A percentile compares a stretch with the other conserved stretches of the same genome.
phyloP scores from a whole-genome alignment of 106 monocot species.

The Posidonia australis region DNA sequence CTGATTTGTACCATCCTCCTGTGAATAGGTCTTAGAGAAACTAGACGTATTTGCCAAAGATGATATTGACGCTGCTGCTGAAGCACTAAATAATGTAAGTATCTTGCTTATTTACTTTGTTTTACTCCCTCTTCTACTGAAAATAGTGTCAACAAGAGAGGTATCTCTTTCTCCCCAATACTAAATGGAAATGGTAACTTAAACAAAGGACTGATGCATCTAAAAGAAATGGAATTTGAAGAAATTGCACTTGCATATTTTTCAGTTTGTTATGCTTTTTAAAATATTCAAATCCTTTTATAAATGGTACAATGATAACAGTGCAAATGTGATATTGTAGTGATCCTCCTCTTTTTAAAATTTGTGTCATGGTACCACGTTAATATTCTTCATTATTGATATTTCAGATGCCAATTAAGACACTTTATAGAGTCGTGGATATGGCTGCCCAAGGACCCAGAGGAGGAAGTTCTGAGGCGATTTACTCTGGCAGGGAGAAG shows the following conservation, averaged over 20 bases:
- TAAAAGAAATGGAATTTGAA: too few species aligned
- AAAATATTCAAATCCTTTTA: too few species aligned
- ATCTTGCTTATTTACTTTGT: constrained; percentile 4
- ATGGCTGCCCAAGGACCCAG: constrained; percentile 77
- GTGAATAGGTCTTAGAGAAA: constrained; percentile 51
- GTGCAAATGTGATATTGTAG: not conserved
- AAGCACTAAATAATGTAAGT: constrained; percentile 74
- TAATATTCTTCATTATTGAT: not conserved
- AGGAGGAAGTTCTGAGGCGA: constrained; percentile 66
- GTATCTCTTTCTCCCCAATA: not conserved
- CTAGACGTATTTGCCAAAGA: constrained; percentile 61
- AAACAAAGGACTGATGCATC: too few species aligned
- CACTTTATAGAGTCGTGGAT: constrained; percentile 75
- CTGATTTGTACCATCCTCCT: not conserved
- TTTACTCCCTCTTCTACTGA: not conserved
- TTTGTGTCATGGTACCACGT: not conserved
- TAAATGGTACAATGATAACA: too few species aligned
- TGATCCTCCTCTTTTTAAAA: not conserved
- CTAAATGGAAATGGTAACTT: not conserved
- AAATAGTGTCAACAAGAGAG: not conserved
- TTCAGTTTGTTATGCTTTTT: too few species aligned
- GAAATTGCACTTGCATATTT: too few species aligned
- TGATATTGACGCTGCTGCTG: constrained; percentile 74
- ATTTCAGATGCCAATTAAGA: constrained; percentile 69
- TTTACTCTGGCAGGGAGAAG: constrained; percentile 63